These are phyloP conservation scores for Aspergillus sp. DNA, from an alignment of 2,329 filamentous ascomycete species.

Conservation along the genomic window DNA sequence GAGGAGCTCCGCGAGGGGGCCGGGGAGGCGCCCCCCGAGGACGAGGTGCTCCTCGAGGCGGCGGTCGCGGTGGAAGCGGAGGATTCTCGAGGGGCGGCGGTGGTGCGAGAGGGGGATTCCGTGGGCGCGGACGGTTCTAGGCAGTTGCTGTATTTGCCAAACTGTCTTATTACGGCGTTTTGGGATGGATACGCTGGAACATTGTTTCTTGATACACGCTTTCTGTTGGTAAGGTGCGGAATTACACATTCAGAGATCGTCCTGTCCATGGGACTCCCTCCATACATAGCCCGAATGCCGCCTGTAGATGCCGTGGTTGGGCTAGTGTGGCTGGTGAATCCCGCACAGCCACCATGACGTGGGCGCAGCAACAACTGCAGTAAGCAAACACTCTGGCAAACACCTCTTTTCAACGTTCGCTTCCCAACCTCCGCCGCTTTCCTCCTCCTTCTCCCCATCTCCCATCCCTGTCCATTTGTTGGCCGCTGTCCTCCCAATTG, in stretches of 20 bases:
- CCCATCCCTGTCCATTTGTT: neutral
- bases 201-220: slow-evolving; percentile 24
- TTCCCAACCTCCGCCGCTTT: slow-evolving; percentile 1
- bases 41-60: slow-evolving; percentile 40
- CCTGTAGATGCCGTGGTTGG: too few relatives aligned
- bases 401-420: slow-evolving; percentile 1
- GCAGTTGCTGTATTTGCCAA: slow-evolving; percentile 18
- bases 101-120: slow-evolving; percentile 20
- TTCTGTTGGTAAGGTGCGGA: too few relatives aligned
- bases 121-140: slow-evolving; percentile 19
- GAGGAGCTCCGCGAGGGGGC: slow-evolving; percentile 34
- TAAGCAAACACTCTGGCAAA: slow-evolving; percentile 19
- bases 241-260: too few relatives aligned
- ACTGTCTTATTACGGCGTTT: slow-evolving; percentile 36
- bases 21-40: slow-evolving; percentile 46
- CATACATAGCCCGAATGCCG: too few relatives aligned
- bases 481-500: slow-evolving; percentile 1
- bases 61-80: slow-evolving; percentile 37
- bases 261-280: too few relatives aligned
- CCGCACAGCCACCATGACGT: slow-evolving; percentile 30
- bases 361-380: slow-evolving; percentile 15
- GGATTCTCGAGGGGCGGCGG: slow-evolving; percentile 36
- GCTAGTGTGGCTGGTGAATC: slow-evolving; percentile 17
- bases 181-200: slow-evolving; percentile 32
- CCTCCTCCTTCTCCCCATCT: neutral